Evolutionary conservation across 2,329 filamentous ascomycete genomes (phyloP).

Genomic region (Amesomyces nigricolor): DNA sequence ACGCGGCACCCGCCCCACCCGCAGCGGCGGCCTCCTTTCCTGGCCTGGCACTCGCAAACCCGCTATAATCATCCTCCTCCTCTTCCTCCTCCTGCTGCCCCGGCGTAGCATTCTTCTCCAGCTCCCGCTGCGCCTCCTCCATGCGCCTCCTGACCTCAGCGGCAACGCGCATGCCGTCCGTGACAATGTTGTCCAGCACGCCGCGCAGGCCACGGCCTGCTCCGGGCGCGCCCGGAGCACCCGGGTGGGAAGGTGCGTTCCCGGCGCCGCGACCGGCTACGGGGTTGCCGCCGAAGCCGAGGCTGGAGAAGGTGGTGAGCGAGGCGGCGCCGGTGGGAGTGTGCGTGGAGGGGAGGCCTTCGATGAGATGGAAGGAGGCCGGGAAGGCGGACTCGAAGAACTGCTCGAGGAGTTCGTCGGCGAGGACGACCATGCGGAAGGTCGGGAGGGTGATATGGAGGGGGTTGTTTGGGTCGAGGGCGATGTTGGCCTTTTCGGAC

Average conservation of each 20-base stretch:
- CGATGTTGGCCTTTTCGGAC: slow-evolving; percentile 76
- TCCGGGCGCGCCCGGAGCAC: neutral
- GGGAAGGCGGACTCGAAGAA: slow-evolving; percentile 98
- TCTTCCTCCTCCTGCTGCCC: slow-evolving; percentile 55
- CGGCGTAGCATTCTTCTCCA: slow-evolving; percentile 74
- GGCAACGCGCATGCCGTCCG: slow-evolving; percentile 92
- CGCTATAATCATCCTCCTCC: slow-evolving; percentile 26
- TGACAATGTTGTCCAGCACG: slow-evolving; percentile 95
- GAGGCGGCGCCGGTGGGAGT: slow-evolving; percentile 52
- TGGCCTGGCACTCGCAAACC: slow-evolving; percentile 12
- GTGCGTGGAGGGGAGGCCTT: slow-evolving; percentile 45
- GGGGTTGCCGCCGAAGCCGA: slow-evolving; percentile 51
- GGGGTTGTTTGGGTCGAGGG: slow-evolving; percentile 86
- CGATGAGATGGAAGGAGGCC: slow-evolving; percentile 81
- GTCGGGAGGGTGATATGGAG: slow-evolving; percentile 94
- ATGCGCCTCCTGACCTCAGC: slow-evolving; percentile 86
- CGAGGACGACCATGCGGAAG: slow-evolving; percentile 97
- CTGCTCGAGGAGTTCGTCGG: slow-evolving; percentile 89
- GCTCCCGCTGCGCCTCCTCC: slow-evolving; percentile 89
- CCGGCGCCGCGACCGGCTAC: slow-evolving; percentile 34
- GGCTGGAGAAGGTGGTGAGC: slow-evolving; percentile 78
- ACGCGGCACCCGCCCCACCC: slow-evolving; percentile 32
- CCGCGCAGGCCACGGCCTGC: slow-evolving; percentile 71
- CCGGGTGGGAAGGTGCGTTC: neutral
- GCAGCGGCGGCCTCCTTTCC: neutral